Evolutionary conservation across 2,329 filamentous ascomycete species (phyloP).

Genomic region (Penicillium freii): DNA sequence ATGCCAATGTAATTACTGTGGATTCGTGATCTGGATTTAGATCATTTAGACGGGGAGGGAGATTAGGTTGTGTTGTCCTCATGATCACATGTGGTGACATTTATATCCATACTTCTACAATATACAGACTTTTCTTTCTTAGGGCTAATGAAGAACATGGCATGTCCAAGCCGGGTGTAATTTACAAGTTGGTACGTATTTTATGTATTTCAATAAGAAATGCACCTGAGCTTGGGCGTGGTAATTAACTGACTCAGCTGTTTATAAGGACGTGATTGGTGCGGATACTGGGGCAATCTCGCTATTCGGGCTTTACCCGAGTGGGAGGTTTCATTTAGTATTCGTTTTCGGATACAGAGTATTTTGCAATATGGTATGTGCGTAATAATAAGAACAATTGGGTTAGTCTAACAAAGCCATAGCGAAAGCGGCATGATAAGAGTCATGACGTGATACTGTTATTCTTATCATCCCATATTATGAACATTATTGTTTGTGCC

Average conservation of each 20-base stretch:
- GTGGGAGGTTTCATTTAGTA: slow-evolving; percentile 16
- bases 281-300: background rate
- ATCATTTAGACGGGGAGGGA: background rate
- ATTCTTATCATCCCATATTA: slow-evolving; percentile 5
- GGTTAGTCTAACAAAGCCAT: slow-evolving; percentile 9
- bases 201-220: background rate
- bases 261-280: slow-evolving; percentile 13
- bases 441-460: slow-evolving; percentile 23
- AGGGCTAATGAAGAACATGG: slow-evolving; percentile 8
- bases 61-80: slow-evolving; percentile 2
- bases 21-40: slow-evolving; percentile 2
- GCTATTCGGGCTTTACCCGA: slow-evolving; percentile 10
- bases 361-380: slow-evolving; percentile 2
- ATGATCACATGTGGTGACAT: background rate
- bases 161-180: background rate
- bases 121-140: no score
- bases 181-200: background rate
- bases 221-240: background rate
- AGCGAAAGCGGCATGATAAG: slow-evolving; percentile 25
- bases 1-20: slow-evolving; percentile 3
- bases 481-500: slow-evolving; percentile 3
- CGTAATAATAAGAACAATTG: background rate
- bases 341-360: slow-evolving; percentile 4
- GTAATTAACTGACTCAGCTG: slow-evolving; percentile 15
- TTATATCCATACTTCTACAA: background rate